Evolutionary conservation across 495 filamentous ascomycete genomes (phyloP).

Genomic region (Neurospora sp.): DNA sequence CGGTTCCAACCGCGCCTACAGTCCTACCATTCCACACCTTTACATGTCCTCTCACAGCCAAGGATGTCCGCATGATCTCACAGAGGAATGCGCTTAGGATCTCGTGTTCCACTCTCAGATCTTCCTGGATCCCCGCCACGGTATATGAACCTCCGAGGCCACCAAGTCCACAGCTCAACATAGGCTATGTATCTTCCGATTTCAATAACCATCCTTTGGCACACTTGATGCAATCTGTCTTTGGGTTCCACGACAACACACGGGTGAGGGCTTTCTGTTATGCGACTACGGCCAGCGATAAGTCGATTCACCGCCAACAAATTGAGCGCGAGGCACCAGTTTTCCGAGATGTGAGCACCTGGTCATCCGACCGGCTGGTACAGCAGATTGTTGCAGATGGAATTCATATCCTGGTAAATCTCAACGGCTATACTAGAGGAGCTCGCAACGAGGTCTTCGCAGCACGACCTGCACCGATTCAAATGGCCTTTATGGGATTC

Average conservation of each 20-base stretch:
- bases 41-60: constrained; percentile 85
- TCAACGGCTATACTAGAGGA: constrained; percentile 95
- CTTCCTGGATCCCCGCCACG: constrained; percentile 72
- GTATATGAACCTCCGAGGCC: constrained; percentile 79
- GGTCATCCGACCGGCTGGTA: constrained; percentile 79
- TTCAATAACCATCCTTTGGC: constrained; percentile 99
- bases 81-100: constrained; percentile 92
- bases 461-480: constrained; percentile 85
- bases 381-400: constrained; percentile 83
- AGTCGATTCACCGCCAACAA: constrained; percentile 81
- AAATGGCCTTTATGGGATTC: constrained; percentile 99
- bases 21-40: constrained; percentile 99
- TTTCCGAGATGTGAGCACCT: constrained; percentile 79
- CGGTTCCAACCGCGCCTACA: constrained; percentile 83
- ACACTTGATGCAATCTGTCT: constrained; percentile 97
- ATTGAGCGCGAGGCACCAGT: constrained; percentile 92
- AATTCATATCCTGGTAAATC: constrained; percentile 92
- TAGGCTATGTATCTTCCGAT: constrained; percentile 95
- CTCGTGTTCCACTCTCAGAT: constrained; percentile 74
- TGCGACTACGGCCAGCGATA: constrained; percentile 89
- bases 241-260: constrained; percentile 71
- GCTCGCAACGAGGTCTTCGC: constrained; percentile 98
- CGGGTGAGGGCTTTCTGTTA: constrained; percentile 86
- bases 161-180: constrained; percentile 70
- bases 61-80: constrained; percentile 90